A percentile compares a stretch with the other conserved stretches of the same genome.
Evolutionary conservation across 306 rosid species (phyloP).

Genomic region (Rosa persica): DNA sequence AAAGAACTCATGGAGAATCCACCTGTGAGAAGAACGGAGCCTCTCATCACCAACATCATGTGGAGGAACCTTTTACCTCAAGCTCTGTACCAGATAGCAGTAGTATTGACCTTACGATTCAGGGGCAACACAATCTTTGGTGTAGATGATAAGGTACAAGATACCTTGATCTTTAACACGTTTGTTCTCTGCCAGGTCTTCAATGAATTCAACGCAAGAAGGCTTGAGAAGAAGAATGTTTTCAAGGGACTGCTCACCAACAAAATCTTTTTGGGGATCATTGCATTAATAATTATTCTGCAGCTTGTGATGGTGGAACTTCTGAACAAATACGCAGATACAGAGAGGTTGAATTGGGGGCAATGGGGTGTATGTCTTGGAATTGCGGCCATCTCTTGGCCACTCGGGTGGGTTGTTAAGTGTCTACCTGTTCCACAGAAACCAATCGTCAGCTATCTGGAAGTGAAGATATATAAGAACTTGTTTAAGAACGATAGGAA

Average conservation of each 20-base stretch:
- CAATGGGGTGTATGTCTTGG: conserved; percentile 41
- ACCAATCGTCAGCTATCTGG: conserved; percentile 23
- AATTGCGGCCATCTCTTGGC: conserved; percentile 36
- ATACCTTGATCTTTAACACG: conserved; percentile 40
- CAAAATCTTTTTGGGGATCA: conserved; percentile 34
- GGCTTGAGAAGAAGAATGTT: conserved; percentile 39
- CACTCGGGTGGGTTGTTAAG: conserved; percentile 36
- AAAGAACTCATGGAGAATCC: conserved; percentile 31
- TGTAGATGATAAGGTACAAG: conserved; percentile 26
- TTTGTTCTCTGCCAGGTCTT: conserved; percentile 44
- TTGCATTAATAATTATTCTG: conserved; percentile 28
- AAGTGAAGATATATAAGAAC: neutral
- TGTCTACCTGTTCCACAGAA: conserved; percentile 31
- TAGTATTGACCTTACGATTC: conserved; percentile 28
- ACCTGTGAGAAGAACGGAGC: conserved; percentile 32
- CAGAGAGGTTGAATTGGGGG: conserved; percentile 35
- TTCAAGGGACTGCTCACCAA: conserved; percentile 39
- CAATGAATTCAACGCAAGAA: conserved; percentile 45
- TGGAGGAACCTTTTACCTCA: conserved; percentile 43
- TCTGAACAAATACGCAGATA: conserved; percentile 37
- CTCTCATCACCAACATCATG: conserved; percentile 42
- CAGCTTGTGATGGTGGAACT: conserved; percentile 42
- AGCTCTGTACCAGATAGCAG: conserved; percentile 30
- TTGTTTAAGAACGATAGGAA: no score
- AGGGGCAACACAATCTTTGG: conserved; percentile 28